Evolutionary conservation across 1,284 basidiomycete genomes (phyloP), one percentile per base, ranked within the genome.

Genomic region (Cutaneotrichosporon curvatum): DNA sequence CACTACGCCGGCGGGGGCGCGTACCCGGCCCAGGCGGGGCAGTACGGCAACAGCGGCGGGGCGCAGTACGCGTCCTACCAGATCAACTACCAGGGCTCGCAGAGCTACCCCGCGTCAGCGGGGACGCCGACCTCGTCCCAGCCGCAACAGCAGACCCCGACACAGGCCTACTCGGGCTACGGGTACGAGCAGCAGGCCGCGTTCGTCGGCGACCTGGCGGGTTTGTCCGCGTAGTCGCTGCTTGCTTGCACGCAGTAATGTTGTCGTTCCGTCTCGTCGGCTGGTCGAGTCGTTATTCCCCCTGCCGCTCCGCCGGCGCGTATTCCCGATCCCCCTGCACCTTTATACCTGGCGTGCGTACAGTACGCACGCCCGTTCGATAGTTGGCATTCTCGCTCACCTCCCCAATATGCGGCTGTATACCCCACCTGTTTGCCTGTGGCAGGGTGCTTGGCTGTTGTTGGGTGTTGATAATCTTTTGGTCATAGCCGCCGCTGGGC

Each of bases 161-260:
- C 40, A 5, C 32, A 44, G 14, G 37, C 43, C 37, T 47, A 44
- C 50, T 20, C 19, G 5, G 35, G 40, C 36, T 51, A 51, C 35
- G 37, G 28, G 18, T 47, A 47, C 22, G 46, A 51, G 35, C 31
- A 43, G 37, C 38, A 37, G 30, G 45, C 40, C 34, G 31, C 41
- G 8, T 51, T 47, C 35, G 50, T 51, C 18, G 37, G 31, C 21
- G 50, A 51, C 35, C 42, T 51, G 34, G 39, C 43, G 3, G 43
- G 50, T 16, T 42, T 51, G n/a, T 47, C 45, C n/a, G 42, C 50
- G 21, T 51, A 44, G 37, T 15, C 25, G 25, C 8, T 7, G 25
- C 25, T 7, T 28, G 25, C 25, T 7, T 7, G 25, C 25, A 12
- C n/a, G n/a, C n/a, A n/a, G n/a, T n/a, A n/a, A n/a, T n/a, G n/a